Evolutionary conservation across 352 stramenopile genomes (phyloP).

Genomic region (Pythium monospermum): DNA sequence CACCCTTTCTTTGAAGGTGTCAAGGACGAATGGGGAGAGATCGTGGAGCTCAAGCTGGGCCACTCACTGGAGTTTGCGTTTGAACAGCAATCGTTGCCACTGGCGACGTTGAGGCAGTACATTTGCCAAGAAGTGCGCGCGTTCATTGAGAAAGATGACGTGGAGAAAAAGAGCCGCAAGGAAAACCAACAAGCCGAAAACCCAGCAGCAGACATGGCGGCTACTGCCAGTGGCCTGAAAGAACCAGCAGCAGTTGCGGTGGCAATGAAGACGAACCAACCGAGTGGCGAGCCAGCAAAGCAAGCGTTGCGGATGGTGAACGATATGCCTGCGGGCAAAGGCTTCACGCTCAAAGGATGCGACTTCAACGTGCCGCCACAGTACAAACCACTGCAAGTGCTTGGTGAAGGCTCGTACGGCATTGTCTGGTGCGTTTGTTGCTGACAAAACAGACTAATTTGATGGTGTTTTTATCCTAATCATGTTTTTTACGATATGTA

Average conservation of each 20-base stretch:
- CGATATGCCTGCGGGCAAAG: slow-evolving; percentile 47
- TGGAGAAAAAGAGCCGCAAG: slow-evolving; percentile 26
- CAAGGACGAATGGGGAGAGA: slow-evolving; percentile 84
- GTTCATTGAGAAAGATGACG: slow-evolving; percentile 38
- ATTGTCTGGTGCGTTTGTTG: slow-evolving; percentile 70
- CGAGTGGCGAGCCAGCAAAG: neutral
- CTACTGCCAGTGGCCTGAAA: too few relatives aligned
- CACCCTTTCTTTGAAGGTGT: slow-evolving; percentile 89
- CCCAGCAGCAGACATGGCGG: neutral
- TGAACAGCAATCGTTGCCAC: slow-evolving; percentile 64
- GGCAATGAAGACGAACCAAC: slow-evolving; percentile 5
- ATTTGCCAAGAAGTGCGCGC: slow-evolving; percentile 75
- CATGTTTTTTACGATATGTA: slow-evolving; percentile 18
- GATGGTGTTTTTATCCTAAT: neutral
- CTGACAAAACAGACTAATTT: neutral
- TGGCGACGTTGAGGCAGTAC: slow-evolving; percentile 65
- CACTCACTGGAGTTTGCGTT: slow-evolving; percentile 85
- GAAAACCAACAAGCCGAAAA: slow-evolving; percentile 11
- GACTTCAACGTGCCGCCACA: slow-evolving; percentile 80
- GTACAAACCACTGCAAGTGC: slow-evolving; percentile 80
- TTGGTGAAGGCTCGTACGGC: slow-evolving; percentile 91
- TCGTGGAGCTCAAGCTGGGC: slow-evolving; percentile 42
- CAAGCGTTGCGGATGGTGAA: slow-evolving; percentile 33
- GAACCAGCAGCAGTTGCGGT: too few relatives aligned
- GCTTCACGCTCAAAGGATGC: slow-evolving; percentile 78